phyloP scores from a whole-genome alignment of 1,284 basidiomycete genomes.

The Cryptococcus neoformans region DNA sequence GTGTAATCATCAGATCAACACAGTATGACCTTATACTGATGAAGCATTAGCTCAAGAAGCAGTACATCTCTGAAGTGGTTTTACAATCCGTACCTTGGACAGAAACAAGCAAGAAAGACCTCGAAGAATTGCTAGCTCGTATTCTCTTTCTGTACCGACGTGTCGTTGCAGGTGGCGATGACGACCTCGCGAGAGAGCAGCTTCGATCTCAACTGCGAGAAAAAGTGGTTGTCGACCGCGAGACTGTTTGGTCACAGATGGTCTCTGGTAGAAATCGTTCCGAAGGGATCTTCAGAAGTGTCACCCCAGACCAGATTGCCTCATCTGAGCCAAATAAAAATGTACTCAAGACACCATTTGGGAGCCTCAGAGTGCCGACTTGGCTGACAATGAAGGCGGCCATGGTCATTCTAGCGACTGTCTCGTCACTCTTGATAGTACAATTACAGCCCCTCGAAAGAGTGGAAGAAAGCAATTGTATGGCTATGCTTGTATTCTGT shows the following conservation, averaged over 20 bases:
- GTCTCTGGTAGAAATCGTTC: conserved; percentile 55
- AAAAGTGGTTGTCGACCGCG: conserved; percentile 56
- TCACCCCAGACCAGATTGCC: conserved; percentile 54
- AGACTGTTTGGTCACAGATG: conserved; percentile 93
- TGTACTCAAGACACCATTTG: conserved; percentile 59
- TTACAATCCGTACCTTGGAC: conserved; percentile 68
- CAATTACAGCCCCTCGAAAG: conserved; percentile 62
- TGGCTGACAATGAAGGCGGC: conserved; percentile 63
- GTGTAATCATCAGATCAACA: conserved; percentile 9
- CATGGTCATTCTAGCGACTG: conserved; percentile 59
- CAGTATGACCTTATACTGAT: not conserved
- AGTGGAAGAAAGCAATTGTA: conserved; percentile 81
- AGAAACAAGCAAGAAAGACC: conserved; percentile 59
- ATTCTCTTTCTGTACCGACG: conserved; percentile 78
- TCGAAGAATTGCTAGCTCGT: conserved; percentile 61
- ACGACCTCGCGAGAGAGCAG: conserved; percentile 69
- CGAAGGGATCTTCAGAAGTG: conserved; percentile 70
- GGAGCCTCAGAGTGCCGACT: conserved; percentile 53
- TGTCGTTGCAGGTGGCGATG: conserved; percentile 78
- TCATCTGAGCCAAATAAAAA: conserved; percentile 51
- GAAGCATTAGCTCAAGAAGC: conserved; percentile 64
- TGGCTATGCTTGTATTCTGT: conserved; percentile 86
- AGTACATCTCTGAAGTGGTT: conserved; percentile 75
- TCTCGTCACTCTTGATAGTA: conserved; percentile 61
- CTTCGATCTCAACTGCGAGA: conserved; percentile 87